Evolutionary conservation across 2,329 filamentous ascomycete species (phyloP), one percentile per base, ranked within the genome.

Genomic region (Aspergillus spinulosporus): DNA sequence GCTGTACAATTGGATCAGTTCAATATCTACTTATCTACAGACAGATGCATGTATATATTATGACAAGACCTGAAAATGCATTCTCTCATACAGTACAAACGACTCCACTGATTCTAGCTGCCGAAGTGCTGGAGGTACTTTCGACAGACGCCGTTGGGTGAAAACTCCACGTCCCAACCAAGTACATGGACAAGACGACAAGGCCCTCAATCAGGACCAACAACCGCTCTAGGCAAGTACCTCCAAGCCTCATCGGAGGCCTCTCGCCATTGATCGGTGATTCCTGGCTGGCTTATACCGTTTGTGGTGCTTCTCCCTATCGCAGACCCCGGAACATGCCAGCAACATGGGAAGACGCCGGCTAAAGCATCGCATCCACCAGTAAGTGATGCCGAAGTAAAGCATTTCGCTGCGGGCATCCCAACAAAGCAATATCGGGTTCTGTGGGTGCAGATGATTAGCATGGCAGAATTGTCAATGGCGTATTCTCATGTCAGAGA

Each of bases 1-100:
- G 50, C 9, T 54, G 46, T 51, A 47, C 29, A 26, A 58, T 39
- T 49, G 31, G 49, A 45, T 52, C 12, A 40, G 37, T 45, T 36
- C 28, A 15, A 47, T 21, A 21, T 21, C 21, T 21, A 21, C 21
- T 21, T 53, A 53, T 15, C 36, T 52, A 53, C 15, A 31, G 29
- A 36, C 29, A 47, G 4, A 26, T 31, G 29, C 29, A 47, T 34
- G 45, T 31, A 39, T 39, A 39, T 12, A 39, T 12, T 39, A 39
- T 21, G 3, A 39, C 12, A 39, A 39, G 11, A 39, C 36, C 4
- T 39, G 36, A 14, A 39, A n/a, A 39, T 12, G 36, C 36, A 11
- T 39, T 12, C n/a, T 39, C 36, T 46, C 28, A 28, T 46, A 15
- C 28, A 32, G n/a, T 3, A 32, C 7, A 34, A 46, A 5, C n/a